A percentile compares a stretch with the other conserved stretches of the same genome.
Evolutionary conservation across 768 basidiomycete species (phyloP).

Genomic region (Tulasnella sp.): DNA sequence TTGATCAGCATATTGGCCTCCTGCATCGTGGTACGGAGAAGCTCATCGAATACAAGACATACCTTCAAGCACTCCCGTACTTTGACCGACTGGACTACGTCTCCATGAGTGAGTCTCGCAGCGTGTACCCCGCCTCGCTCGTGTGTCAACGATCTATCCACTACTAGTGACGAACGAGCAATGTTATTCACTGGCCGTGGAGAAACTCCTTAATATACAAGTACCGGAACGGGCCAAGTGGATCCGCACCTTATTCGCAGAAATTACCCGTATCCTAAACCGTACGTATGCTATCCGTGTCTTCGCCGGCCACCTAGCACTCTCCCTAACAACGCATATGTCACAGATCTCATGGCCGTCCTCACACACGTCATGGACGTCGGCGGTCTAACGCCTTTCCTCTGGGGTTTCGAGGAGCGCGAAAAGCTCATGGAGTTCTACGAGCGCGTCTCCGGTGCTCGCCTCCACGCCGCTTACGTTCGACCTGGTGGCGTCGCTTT

Average conservation of each 20-base stretch:
- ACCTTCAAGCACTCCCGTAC: constrained; percentile 93
- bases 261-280: constrained; percentile 91
- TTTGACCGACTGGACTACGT: constrained; percentile 99
- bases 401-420: constrained; percentile 99
- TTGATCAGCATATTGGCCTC: constrained; percentile 73
- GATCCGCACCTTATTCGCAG: constrained; percentile 95
- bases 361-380: constrained; percentile 96
- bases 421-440: constrained; percentile 99
- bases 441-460: constrained; percentile 96
- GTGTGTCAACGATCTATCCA: not conserved
- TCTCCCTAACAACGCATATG: not conserved
- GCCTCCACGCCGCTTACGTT: constrained; percentile 94
- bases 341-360: constrained; percentile 85
- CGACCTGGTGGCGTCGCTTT: constrained; percentile 97
- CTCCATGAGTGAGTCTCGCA: constrained; percentile 78
- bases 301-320: constrained; percentile 1
- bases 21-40: constrained; percentile 98
- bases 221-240: constrained; percentile 96
- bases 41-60: constrained; percentile 97
- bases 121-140: not conserved
- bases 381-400: constrained; percentile 93
- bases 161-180: constrained; percentile 92
- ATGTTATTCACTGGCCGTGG: constrained; percentile 93
- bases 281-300: constrained; percentile 49
- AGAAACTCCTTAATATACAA: constrained; percentile 94